These are phyloP conservation scores for Collybia sordida DNA, from an alignment of 768 basidiomycete species.

Conservation along the genomic window DNA sequence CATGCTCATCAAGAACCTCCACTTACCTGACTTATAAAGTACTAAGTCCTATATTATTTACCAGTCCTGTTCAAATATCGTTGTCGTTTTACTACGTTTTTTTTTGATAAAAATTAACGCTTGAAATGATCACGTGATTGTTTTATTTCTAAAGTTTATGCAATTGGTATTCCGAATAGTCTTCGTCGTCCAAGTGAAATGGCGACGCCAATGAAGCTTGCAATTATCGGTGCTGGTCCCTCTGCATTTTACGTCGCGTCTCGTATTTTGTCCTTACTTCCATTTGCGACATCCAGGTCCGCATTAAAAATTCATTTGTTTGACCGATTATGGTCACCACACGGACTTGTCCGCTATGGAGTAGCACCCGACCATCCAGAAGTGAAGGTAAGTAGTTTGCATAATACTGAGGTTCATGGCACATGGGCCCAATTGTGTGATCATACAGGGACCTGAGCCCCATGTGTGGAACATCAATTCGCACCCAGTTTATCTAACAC, in stretches of 20 bases:
- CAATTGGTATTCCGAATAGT: no score
- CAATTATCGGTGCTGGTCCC: slow-evolving; percentile 91
- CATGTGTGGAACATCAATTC: slow-evolving; percentile 5
- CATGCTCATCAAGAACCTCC: background rate
- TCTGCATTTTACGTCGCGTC: slow-evolving; percentile 96
- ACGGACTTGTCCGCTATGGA: slow-evolving; percentile 93
- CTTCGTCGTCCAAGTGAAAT: no score
- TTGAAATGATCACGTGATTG: no score
- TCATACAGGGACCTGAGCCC: slow-evolving; percentile 4
- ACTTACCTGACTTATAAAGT: background rate
- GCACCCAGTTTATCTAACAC: slow-evolving; percentile 2
- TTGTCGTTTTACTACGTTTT: no score
- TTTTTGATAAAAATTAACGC: no score
- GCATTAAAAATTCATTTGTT: slow-evolving; percentile 74
- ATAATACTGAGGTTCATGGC: background rate
- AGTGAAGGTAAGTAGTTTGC: slow-evolving; percentile 68
- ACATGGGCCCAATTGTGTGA: slow-evolving; percentile 1
- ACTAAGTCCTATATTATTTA: no score
- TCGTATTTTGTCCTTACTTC: slow-evolving; percentile 68
- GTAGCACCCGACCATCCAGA: slow-evolving; percentile 99
- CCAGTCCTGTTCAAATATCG: no score
- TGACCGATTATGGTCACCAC: slow-evolving; percentile 91
- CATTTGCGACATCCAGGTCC: slow-evolving; percentile 26
- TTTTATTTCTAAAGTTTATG: no score
- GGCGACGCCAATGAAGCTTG: slow-evolving; percentile 58